Percentiles rank a stretch among this genome's conserved stretches.
These are phyloP conservation scores for Lathyrus oleraceus DNA, from an alignment of 306 rosid genomes.

Conservation along the genomic window DNA sequence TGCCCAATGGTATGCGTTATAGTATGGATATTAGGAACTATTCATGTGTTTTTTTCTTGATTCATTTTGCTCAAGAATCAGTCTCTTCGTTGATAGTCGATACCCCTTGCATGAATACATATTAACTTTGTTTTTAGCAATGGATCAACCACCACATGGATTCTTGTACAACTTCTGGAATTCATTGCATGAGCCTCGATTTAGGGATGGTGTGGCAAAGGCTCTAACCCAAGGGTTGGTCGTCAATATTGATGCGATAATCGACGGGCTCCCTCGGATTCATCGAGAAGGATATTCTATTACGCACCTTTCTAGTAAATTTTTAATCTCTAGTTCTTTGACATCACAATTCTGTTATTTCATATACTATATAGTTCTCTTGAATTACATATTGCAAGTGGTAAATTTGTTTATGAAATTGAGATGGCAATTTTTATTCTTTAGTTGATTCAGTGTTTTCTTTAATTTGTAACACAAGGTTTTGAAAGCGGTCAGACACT, in stretches of 20 bases:
- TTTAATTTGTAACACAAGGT: slow-evolving; percentile 10
- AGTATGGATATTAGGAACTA: too few relatives aligned
- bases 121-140: background rate
- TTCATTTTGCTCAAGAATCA: background rate
- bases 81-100: background rate
- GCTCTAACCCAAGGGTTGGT: too few relatives aligned
- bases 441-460: background rate
- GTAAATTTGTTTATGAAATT: background rate
- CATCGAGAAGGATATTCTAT: background rate
- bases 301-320: background rate
- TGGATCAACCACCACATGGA: background rate
- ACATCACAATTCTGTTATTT: background rate
- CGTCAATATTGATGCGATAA: background rate
- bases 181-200: too few relatives aligned
- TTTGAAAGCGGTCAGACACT: background rate
- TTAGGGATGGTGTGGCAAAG: too few relatives aligned
- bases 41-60: background rate
- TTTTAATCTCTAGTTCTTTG: background rate
- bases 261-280: background rate
- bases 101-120: background rate
- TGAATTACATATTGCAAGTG: background rate
- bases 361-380: background rate
- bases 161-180: background rate
- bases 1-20: background rate
- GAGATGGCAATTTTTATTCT: background rate